Percentiles rank a stretch among this genome's conserved stretches.
Conservation (phyloP, 345 rosid species). For the Aegle marmelos region DNA sequence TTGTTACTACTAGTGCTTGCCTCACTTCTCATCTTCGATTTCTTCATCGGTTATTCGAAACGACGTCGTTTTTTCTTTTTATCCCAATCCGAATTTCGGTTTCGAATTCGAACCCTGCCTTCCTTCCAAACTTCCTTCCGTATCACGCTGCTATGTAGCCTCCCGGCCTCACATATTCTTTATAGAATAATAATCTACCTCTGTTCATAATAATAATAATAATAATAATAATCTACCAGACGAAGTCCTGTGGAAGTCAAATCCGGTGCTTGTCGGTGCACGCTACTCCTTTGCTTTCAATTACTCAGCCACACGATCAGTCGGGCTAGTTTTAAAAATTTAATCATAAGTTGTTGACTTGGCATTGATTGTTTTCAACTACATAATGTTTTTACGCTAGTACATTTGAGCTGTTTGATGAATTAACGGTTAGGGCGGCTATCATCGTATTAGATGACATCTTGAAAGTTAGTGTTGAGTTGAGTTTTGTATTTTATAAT, state of each 20-base stretch:
- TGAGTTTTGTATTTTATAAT: too few relatives aligned
- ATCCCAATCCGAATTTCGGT: not conserved
- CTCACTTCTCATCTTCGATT: slow-evolving; percentile 45
- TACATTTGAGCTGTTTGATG: too few relatives aligned
- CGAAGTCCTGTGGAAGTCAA: not conserved
- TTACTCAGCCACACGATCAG: not conserved
- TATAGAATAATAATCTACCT: not conserved
- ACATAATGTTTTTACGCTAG: too few relatives aligned
- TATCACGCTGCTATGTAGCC: not conserved
- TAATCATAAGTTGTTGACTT: not conserved
- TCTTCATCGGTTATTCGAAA: slow-evolving; percentile 12
- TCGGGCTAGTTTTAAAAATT: not conserved
- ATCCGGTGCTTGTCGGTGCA: not conserved
- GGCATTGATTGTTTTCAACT: not conserved
- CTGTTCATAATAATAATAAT: too few relatives aligned
- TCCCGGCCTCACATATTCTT: not conserved
- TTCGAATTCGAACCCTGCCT: not conserved
- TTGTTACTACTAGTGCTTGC: slow-evolving; percentile 62
- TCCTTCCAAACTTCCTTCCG: too few relatives aligned
- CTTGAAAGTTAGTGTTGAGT: too few relatives aligned
- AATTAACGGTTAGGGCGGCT: too few relatives aligned
- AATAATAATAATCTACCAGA: not conserved
- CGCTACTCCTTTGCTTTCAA: not conserved
- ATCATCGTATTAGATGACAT: too few relatives aligned
- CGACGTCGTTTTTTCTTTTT: not conserved